phyloP scores from a whole-genome alignment of 2,329 filamentous ascomycete genomes.

The Tolypocladium endophyticum region DNA sequence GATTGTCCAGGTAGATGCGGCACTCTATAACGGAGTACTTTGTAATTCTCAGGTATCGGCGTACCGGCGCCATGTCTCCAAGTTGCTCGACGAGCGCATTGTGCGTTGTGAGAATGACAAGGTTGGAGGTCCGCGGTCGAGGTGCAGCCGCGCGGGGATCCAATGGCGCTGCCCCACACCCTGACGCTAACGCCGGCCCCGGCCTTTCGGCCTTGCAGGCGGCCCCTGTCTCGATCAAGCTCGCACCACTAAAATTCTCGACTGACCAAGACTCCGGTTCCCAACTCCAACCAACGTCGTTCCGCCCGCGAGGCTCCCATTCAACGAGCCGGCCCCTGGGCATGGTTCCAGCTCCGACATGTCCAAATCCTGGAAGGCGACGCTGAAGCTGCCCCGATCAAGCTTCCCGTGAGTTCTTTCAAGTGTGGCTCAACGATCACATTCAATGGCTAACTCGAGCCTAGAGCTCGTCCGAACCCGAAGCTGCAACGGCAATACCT shows the following conservation, averaged over 20 bases:
- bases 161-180: neutral
- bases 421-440: neutral
- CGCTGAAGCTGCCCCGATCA: constrained; percentile 64
- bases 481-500: constrained; percentile 49
- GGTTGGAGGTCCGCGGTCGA: neutral
- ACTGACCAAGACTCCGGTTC: neutral
- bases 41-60: constrained; percentile 82
- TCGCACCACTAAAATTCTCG: neutral
- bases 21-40: constrained; percentile 94
- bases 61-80: constrained; percentile 66
- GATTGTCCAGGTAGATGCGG: constrained; percentile 90
- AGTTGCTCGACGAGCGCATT: neutral
- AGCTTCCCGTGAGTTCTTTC: constrained; percentile 51
- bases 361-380: constrained; percentile 60
- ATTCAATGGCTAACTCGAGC: constrained; percentile 1
- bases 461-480: constrained; percentile 40
- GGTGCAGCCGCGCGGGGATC: neutral
- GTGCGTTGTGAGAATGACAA: neutral
- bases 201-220: neutral
- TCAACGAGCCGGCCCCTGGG: constrained; percentile 7
- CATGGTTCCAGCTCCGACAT: constrained; percentile 21
- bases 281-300: constrained; percentile 1
- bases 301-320: constrained; percentile 5
- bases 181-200: neutral
- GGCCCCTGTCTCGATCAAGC: neutral